phyloP scores from a whole-genome alignment of 1,284 basidiomycete genomes.

The Chalciporus sp. region DNA sequence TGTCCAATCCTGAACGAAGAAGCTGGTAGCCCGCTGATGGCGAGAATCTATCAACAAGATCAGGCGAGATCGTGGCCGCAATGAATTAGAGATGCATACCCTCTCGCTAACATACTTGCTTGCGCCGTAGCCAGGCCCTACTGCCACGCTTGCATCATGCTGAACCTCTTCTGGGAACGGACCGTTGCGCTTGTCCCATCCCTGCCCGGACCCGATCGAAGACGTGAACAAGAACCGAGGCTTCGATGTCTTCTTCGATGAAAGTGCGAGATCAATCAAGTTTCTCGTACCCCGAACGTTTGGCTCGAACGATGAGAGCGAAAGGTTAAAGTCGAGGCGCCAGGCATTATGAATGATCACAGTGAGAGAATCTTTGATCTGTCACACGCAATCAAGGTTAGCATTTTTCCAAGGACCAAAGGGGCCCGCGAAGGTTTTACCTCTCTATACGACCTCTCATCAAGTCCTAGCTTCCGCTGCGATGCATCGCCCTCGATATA shows the following conservation, averaged over 20 bases:
- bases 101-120: slow-evolving; percentile 30
- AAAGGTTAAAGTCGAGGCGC: slow-evolving; percentile 40
- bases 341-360: slow-evolving; percentile 37
- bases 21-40: slow-evolving; percentile 18
- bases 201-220: slow-evolving; percentile 26
- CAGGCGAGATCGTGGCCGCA: not conserved
- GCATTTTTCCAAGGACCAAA: not conserved
- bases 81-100: slow-evolving; percentile 16
- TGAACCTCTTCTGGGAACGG: slow-evolving; percentile 26
- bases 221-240: slow-evolving; percentile 37
- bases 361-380: slow-evolving; percentile 28
- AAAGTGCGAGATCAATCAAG: slow-evolving; percentile 37
- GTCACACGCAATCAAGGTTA: not conserved
- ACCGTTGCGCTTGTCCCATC: slow-evolving; percentile 20
- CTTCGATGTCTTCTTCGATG: slow-evolving; percentile 20
- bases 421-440: slow-evolving; percentile 1
- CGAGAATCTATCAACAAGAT: slow-evolving; percentile 15
- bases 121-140: slow-evolving; percentile 22
- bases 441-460: slow-evolving; percentile 21
- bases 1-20: slow-evolving; percentile 28
- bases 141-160: slow-evolving; percentile 14
- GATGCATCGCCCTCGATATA: slow-evolving; percentile 33
- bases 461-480: slow-evolving; percentile 28
- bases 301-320: slow-evolving; percentile 37
- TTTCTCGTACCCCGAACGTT: slow-evolving; percentile 31